Evolutionary conservation across 2,329 filamentous ascomycete genomes (phyloP).

Genomic region (Sclerotinia trifoliorum): DNA sequence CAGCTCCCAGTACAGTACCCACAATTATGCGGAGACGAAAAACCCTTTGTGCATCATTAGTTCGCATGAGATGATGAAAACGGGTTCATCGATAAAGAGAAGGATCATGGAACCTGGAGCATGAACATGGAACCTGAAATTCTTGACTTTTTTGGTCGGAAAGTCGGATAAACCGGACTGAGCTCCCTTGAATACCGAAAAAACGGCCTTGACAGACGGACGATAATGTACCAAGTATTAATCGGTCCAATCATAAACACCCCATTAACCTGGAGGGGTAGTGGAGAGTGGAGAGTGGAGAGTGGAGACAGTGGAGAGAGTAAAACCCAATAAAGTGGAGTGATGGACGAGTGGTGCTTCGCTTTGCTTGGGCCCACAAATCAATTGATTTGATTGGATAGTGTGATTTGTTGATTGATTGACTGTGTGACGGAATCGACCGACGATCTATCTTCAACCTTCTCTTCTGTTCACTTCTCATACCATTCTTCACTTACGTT

Average conservation of each 20-base stretch:
- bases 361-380: too few species aligned
- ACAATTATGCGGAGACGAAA: background rate
- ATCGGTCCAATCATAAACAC: background rate
- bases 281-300: background rate
- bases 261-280: background rate
- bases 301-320: background rate
- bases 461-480: too few species aligned
- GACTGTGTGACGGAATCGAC: too few species aligned
- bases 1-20: background rate
- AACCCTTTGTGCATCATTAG: constrained; percentile 6
- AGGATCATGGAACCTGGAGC: background rate
- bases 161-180: background rate
- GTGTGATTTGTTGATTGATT: too few species aligned
- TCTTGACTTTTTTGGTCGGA: too few species aligned
- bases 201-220: background rate
- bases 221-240: background rate
- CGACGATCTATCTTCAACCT: too few species aligned
- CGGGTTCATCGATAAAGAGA: too few species aligned
- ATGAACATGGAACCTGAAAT: background rate
- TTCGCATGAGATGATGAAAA: background rate
- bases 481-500: too few species aligned
- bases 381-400: too few species aligned
- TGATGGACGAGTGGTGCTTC: background rate
- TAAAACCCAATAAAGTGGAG: background rate
- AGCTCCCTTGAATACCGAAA: background rate